Evolutionary conservation across 768 basidiomycete genomes (phyloP).

Genomic region (Naganishia friedmannii): DNA sequence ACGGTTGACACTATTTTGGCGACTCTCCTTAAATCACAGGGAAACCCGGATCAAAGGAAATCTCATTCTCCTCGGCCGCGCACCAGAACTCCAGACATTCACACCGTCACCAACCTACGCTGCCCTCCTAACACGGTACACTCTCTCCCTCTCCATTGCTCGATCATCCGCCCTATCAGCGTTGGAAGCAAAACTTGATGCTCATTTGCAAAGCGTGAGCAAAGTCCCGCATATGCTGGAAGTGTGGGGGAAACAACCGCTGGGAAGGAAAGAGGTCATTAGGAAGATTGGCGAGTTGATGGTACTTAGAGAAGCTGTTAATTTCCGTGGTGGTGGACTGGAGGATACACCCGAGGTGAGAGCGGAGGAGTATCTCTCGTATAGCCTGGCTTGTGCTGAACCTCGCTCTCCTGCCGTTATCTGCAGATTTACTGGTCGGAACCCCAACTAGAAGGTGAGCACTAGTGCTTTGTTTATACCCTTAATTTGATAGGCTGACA

Average conservation of each 20-base stretch:
- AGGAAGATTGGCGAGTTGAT: conserved; percentile 88
- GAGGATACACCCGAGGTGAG: conserved; percentile 51
- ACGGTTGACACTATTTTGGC: no score
- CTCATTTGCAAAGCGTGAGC: conserved; percentile 78
- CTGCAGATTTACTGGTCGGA: conserved; percentile 89
- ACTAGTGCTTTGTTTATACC: no score
- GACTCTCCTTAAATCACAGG: conserved; percentile 53
- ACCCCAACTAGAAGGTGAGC: conserved; percentile 76
- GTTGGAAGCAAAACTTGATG: conserved; percentile 77
- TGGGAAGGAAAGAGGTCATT: conserved; percentile 76
- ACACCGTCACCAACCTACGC: conserved; percentile 58
- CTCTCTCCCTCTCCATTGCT: conserved; percentile 85
- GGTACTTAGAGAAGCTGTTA: conserved; percentile 86
- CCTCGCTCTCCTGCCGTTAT: neutral
- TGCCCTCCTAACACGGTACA: conserved; percentile 80
- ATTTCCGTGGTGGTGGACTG: conserved; percentile 58
- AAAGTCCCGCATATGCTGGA: conserved; percentile 71
- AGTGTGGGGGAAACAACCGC: conserved; percentile 76
- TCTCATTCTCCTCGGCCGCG: conserved; percentile 79
- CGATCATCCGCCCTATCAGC: conserved; percentile 82
- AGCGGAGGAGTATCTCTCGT: neutral
- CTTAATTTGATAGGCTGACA: neutral
- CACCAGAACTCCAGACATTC: conserved; percentile 61
- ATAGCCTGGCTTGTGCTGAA: neutral
- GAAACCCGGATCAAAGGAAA: conserved; percentile 85